Percentiles rank a stretch among this genome's conserved stretches.
These are phyloP conservation scores for Globisporangium recalcitrans DNA, from an alignment of 352 stramenopile species.

Conservation along the genomic window DNA sequence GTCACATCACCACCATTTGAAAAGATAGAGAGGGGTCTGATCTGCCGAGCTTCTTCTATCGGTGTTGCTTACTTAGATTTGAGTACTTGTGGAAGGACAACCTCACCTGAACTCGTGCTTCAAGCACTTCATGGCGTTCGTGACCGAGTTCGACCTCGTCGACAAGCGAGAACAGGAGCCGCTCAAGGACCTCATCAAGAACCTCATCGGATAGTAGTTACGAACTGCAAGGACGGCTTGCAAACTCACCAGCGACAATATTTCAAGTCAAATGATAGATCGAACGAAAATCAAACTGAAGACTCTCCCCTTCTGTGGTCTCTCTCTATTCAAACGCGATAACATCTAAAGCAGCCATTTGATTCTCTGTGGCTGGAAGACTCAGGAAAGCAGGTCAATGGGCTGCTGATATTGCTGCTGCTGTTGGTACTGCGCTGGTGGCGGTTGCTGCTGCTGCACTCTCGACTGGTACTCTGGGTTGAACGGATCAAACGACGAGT, in stretches of 20 bases:
- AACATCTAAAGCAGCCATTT: neutral
- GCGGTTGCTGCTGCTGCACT: neutral
- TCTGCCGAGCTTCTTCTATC: too few relatives aligned
- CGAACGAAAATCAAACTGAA: neutral
- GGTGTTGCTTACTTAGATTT: too few relatives aligned
- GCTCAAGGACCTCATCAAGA: constrained; percentile 93
- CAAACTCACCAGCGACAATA: neutral
- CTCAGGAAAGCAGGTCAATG: constrained; percentile 47
- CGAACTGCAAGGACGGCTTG: neutral
- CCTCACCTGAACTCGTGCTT: constrained; percentile 96
- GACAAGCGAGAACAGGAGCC: constrained; percentile 92
- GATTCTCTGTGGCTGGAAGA: neutral
- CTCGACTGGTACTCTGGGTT: constrained; percentile 14
- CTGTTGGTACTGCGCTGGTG: constrained; percentile 21
- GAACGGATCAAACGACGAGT: constrained; percentile 15
- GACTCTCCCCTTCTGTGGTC: neutral
- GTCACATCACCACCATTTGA: too few relatives aligned
- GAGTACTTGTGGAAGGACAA: constrained; percentile 88
- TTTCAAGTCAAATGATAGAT: neutral
- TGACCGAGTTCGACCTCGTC: constrained; percentile 92
- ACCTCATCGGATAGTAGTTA: constrained; percentile 49
- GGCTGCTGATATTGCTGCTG: constrained; percentile 14
- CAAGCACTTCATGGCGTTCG: constrained; percentile 98
- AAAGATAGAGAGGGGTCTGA: too few relatives aligned
- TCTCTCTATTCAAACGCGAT: neutral